A percentile compares a stretch with the other conserved stretches of the same genome.
Conservation (phyloP, 768 basidiomycete species). For the Mycena vulgaris region DNA sequence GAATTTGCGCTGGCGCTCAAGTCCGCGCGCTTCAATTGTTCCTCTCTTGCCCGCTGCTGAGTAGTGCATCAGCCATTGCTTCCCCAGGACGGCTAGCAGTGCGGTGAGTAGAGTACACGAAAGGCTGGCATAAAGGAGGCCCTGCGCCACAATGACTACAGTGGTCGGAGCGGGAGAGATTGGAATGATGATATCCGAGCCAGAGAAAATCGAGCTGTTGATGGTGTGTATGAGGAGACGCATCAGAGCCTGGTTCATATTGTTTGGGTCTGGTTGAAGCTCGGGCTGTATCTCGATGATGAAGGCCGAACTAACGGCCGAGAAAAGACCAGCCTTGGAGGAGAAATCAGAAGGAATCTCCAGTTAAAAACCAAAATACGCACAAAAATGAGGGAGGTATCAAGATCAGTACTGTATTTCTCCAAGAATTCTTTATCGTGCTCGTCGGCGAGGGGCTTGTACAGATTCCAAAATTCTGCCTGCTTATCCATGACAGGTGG, state of each 20-base stretch:
- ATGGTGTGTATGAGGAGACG: background rate
- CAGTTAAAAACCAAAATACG: background rate
- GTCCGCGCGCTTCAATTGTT: background rate
- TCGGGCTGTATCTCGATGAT: background rate
- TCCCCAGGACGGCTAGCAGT: too few species aligned
- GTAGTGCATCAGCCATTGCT: background rate
- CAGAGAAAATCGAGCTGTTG: background rate
- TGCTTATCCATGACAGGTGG: background rate
- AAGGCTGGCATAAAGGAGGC: background rate
- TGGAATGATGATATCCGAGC: background rate
- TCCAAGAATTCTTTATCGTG: background rate
- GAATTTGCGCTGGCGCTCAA: background rate
- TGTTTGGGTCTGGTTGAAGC: background rate
- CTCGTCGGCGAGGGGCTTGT: background rate
- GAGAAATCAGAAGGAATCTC: background rate
- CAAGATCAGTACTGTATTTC: background rate
- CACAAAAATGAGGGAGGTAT: background rate
- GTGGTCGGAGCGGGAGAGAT: background rate
- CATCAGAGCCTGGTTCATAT: background rate
- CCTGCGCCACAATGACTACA: background rate
- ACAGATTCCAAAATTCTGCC: background rate
- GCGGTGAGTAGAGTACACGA: background rate
- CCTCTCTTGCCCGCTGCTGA: background rate
- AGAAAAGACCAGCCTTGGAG: background rate
- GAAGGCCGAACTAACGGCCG: too few species aligned